Conservation (phyloP, 2,329 filamentous ascomycete species). For the Diaporthe eres region DNA sequence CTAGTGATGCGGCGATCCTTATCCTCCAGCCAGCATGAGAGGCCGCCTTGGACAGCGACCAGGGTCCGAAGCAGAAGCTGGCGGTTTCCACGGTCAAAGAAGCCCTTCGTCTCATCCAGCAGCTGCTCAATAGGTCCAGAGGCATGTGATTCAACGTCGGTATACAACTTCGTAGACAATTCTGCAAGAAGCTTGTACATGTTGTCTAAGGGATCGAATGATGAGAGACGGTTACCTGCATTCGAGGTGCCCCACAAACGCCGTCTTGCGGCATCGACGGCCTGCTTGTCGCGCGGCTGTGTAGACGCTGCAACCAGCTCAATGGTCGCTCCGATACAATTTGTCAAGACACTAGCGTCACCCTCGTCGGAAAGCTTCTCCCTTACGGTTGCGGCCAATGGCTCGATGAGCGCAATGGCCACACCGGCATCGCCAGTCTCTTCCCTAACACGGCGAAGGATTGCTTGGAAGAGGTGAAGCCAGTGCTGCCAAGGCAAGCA, state of each 20-base stretch:
- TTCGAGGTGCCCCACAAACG: slow-evolving; percentile 74
- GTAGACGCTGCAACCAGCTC: slow-evolving; percentile 62
- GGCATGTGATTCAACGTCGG: slow-evolving; percentile 55
- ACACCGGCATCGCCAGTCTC: slow-evolving; percentile 79
- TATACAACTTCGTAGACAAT: slow-evolving; percentile 67
- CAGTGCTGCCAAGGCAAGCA: slow-evolving; percentile 63
- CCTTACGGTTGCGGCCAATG: slow-evolving; percentile 71
- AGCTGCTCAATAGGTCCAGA: slow-evolving; percentile 55
- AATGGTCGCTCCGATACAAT: slow-evolving; percentile 53
- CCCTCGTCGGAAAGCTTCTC: slow-evolving; percentile 50
- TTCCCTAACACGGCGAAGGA: slow-evolving; percentile 69
- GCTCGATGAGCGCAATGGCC: slow-evolving; percentile 78
- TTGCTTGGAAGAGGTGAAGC: slow-evolving; percentile 68
- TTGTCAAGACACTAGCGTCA: slow-evolving; percentile 44
- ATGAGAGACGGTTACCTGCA: slow-evolving; percentile 57
- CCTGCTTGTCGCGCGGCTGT: slow-evolving; percentile 72
- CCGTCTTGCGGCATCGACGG: slow-evolving; percentile 75
- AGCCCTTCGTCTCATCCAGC: slow-evolving; percentile 66
- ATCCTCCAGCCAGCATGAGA: slow-evolving; percentile 77
- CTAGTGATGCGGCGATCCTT: slow-evolving; percentile 57
- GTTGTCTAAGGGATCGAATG: slow-evolving; percentile 74
- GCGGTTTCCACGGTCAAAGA: slow-evolving; percentile 64
- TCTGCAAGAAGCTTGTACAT: slow-evolving; percentile 73
- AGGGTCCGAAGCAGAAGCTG: slow-evolving; percentile 70
- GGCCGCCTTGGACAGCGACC: slow-evolving; percentile 71